These are phyloP conservation scores for Sabuloglossum arenarium DNA, from an alignment of 495 filamentous ascomycete species.

Conservation along the genomic window DNA sequence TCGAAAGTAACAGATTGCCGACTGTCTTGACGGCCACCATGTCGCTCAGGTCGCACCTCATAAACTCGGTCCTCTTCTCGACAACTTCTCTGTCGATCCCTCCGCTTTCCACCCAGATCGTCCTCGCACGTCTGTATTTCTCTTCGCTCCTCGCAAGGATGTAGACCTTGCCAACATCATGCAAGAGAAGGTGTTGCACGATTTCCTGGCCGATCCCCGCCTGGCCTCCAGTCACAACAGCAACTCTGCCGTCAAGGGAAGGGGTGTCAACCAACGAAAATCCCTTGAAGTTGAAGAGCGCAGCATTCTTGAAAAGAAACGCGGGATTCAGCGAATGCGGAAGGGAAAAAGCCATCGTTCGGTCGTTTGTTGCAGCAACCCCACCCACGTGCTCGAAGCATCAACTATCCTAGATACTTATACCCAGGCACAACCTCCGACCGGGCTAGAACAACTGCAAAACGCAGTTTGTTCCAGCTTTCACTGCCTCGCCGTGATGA, in stretches of 20 bases:
- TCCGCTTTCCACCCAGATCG: constrained; percentile 11
- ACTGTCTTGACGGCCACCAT: constrained; percentile 13
- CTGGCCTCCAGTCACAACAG: constrained; percentile 24
- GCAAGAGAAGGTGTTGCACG: constrained; percentile 19
- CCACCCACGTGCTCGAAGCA: no score
- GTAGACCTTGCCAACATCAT: constrained; percentile 18
- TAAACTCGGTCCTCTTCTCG: constrained; percentile 13
- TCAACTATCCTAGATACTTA: no score
- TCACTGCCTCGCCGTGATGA: no score
- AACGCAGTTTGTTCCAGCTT: no score
- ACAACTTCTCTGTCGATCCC: constrained; percentile 9
- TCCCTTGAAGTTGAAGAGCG: constrained; percentile 11
- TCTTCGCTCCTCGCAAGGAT: constrained; percentile 16
- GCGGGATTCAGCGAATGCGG: neutral
- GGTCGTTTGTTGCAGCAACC: no score
- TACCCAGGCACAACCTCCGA: no score
- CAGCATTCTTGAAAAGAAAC: constrained; percentile 7
- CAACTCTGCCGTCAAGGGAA: constrained; percentile 15
- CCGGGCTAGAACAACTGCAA: no score
- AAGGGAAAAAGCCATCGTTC: neutral
- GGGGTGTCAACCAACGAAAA: constrained; percentile 16
- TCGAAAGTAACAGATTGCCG: constrained; percentile 4
- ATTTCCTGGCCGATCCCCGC: constrained; percentile 24
- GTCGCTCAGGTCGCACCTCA: constrained; percentile 18
- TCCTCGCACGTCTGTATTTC: constrained; percentile 11